phyloP scores from a whole-genome alignment of 2,329 filamentous ascomycete species.

The Leptographium radiaticola region DNA sequence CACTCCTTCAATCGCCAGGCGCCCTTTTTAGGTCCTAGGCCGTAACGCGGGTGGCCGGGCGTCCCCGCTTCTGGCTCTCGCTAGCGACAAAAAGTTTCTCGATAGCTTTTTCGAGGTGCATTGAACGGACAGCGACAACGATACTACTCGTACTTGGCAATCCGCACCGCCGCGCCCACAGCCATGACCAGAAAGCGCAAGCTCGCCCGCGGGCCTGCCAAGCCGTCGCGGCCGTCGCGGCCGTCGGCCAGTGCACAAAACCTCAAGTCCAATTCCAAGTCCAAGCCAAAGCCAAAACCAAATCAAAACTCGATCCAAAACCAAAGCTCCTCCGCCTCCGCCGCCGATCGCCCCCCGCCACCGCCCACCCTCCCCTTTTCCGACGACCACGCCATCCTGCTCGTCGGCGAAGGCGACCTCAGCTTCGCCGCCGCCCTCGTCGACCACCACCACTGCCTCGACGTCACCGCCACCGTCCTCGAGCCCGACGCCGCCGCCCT shows the following conservation, averaged over 20 bases:
- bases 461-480: constrained; percentile 56
- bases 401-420: constrained; percentile 71
- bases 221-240: not conserved
- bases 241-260: not conserved
- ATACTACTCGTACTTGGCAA: too few species aligned
- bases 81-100: too few species aligned
- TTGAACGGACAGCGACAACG: not conserved
- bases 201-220: constrained; percentile 14
- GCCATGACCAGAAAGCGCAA: constrained; percentile 31
- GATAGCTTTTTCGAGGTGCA: too few species aligned
- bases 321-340: not conserved
- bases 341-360: not conserved
- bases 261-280: too few species aligned
- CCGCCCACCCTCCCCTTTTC: constrained; percentile 54
- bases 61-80: constrained; percentile 2
- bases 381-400: constrained; percentile 56
- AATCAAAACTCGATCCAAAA: too few species aligned
- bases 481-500: constrained; percentile 47
- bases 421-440: constrained; percentile 61
- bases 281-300: not conserved
- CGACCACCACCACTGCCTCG: constrained; percentile 49
- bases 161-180: not conserved
- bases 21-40: not conserved
- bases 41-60: constrained; percentile 1
- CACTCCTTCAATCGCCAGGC: too few species aligned